Evolutionary conservation across 2,329 filamentous ascomycete species (phyloP).

Genomic region (Colletotrichum orchidophilum): DNA sequence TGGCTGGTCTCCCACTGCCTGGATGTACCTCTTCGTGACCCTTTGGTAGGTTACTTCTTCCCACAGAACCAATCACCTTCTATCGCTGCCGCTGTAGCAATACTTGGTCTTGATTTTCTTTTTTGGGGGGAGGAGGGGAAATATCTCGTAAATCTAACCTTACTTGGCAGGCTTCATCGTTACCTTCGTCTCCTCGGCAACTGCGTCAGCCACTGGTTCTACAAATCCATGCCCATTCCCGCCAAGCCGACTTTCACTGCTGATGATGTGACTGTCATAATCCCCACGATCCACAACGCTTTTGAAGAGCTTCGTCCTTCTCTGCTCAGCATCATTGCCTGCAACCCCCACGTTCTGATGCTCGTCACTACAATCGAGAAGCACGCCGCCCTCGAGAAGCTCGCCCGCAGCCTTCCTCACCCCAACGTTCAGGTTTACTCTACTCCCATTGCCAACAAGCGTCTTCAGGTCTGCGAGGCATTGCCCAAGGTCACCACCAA

Average conservation of each 20-base stretch:
- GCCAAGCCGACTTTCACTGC: conserved; percentile 81
- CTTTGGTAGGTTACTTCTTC: conserved; percentile 56
- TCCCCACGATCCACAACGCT: conserved; percentile 89
- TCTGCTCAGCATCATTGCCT: conserved; percentile 78
- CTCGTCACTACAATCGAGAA: conserved; percentile 89
- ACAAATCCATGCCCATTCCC: conserved; percentile 85
- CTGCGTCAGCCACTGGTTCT: conserved; percentile 84
- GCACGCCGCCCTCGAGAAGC: conserved; percentile 71
- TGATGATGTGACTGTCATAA: conserved; percentile 91
- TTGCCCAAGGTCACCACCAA: conserved; percentile 84
- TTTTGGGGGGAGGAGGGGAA: too few relatives aligned
- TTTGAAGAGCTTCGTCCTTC: conserved; percentile 86
- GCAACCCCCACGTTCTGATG: conserved; percentile 77
- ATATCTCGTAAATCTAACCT: conserved; percentile 34
- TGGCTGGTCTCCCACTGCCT: conserved; percentile 31
- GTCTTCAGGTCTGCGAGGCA: conserved; percentile 90
- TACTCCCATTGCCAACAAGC: conserved; percentile 91
- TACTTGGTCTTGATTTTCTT: neutral
- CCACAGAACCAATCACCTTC: neutral
- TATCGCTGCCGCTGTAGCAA: neutral
- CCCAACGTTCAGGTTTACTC: conserved; percentile 78
- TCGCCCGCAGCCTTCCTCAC: conserved; percentile 68
- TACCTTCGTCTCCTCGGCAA: conserved; percentile 89
- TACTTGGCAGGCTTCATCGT: conserved; percentile 76
- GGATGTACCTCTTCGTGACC: conserved; percentile 34